Percentiles rank a stretch among this genome's conserved stretches.
Conservation (phyloP, 306 rosid species). For the Phaseolus lunatus region DNA sequence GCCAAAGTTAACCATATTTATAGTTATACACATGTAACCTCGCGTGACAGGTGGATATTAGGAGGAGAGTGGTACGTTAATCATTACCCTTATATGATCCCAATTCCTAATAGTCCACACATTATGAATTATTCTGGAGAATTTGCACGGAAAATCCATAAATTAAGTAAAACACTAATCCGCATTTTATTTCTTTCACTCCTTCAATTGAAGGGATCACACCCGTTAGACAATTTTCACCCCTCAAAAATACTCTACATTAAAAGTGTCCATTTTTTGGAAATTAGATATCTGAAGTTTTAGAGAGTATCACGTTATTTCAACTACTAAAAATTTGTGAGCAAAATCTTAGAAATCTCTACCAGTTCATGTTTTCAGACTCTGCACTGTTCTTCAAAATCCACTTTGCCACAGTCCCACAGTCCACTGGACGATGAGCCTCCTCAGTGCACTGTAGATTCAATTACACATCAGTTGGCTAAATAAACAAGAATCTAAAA, state of each 20-base stretch:
- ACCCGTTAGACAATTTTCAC: conserved; percentile 13
- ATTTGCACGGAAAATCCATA: conserved; percentile 26
- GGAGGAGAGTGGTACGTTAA: neutral
- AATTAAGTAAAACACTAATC: neutral
- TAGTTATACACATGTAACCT: neutral
- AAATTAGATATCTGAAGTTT: neutral
- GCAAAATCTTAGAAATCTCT: conserved; percentile 40
- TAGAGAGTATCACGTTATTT: conserved; percentile 15
- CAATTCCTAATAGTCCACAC: conserved; percentile 10
- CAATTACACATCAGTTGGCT: conserved; percentile 35
- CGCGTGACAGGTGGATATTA: neutral
- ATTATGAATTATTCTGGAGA: neutral
- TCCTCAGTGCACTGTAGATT: conserved; percentile 82
- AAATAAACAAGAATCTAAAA: conserved; percentile 36
- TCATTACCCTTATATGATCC: neutral
- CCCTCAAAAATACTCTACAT: conserved; percentile 13
- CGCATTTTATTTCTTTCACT: conserved; percentile 18
- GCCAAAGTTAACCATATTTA: neutral
- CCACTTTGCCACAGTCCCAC: conserved; percentile 95
- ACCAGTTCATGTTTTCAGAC: conserved; percentile 97
- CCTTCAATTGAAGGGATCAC: neutral
- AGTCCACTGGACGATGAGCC: conserved; percentile 98
- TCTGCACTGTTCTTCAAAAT: conserved; percentile 94
- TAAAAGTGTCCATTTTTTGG: conserved; percentile 20
- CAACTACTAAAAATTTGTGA: conserved; percentile 32